Percentiles rank a stretch among this genome's conserved stretches.
Evolutionary conservation across 768 basidiomycete species (phyloP).

Genomic region (Boletus sensibilis): DNA sequence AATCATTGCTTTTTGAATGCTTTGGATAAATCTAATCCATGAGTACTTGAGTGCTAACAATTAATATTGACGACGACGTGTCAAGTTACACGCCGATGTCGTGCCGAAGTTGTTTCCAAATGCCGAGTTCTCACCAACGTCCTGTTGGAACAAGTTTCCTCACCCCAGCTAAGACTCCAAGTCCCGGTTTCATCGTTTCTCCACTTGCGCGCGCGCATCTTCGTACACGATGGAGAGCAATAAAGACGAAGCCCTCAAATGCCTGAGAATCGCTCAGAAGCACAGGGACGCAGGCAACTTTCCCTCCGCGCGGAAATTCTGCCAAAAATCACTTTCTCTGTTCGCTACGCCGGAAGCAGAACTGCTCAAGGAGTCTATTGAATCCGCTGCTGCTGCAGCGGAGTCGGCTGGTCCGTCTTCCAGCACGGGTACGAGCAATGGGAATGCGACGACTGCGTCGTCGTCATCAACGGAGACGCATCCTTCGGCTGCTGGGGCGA

Average conservation of each 20-base stretch:
- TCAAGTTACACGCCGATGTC: not conserved
- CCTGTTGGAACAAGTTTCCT: constrained; percentile 3
- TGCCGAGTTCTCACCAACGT: constrained; percentile 27
- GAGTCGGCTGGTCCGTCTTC: constrained; percentile 43
- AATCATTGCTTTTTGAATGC: not conserved
- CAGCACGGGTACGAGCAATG: constrained; percentile 30
- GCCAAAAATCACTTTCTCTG: constrained; percentile 80
- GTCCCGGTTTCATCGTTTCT: constrained; percentile 6
- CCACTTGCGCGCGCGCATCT: constrained; percentile 4
- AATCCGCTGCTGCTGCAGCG: constrained; percentile 45
- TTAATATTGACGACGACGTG: constrained; percentile 4
- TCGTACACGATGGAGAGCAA: constrained; percentile 70
- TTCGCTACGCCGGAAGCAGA: constrained; percentile 77
- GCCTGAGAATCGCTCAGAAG: constrained; percentile 74
- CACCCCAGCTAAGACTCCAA: constrained; percentile 1
- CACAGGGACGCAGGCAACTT: constrained; percentile 72
- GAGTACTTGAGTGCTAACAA: not conserved
- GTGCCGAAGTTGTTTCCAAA: constrained; percentile 4
- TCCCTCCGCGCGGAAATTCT: constrained; percentile 82
- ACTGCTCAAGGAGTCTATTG: constrained; percentile 64
- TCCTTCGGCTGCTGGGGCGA: constrained; percentile 69
- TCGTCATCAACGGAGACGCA: constrained; percentile 64
- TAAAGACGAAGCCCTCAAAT: constrained; percentile 85
- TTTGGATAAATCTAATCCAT: not conserved
- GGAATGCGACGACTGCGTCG: constrained; percentile 38